Conservation (phyloP, 2,329 filamentous ascomycete species). For the Epichloe festucae region DNA sequence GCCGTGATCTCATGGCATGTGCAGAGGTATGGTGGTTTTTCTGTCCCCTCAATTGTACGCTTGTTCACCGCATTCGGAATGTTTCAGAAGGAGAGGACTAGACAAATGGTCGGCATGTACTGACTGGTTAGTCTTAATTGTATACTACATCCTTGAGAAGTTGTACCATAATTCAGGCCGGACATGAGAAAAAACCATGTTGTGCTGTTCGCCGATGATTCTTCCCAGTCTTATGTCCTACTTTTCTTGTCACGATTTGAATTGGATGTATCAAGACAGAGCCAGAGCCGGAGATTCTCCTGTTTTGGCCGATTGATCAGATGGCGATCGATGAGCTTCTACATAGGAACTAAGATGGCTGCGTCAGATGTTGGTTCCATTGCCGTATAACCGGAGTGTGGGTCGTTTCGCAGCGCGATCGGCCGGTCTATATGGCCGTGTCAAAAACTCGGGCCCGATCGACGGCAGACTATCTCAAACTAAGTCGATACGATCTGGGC, state of each 20-base stretch:
- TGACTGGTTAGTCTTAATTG: background rate
- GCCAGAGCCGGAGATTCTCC: too few relatives aligned
- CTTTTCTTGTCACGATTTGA: too few relatives aligned
- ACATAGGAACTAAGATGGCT: background rate
- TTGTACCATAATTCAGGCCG: background rate
- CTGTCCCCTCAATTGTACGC: background rate
- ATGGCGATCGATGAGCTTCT: background rate
- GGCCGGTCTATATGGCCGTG: background rate
- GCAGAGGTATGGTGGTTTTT: background rate
- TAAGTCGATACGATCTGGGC: background rate
- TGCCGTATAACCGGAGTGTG: background rate
- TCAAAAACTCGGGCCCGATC: background rate
- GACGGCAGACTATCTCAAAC: background rate
- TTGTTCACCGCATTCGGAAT: background rate
- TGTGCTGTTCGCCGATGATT: too few relatives aligned
- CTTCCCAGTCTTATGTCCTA: too few relatives aligned
- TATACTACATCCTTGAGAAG: background rate
- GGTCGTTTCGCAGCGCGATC: background rate
- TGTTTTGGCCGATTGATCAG: background rate
- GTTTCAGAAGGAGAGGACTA: background rate
- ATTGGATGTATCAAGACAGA: too few relatives aligned
- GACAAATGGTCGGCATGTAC: background rate
- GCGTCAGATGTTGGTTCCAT: background rate
- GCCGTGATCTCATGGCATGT: background rate
- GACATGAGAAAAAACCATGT: too few relatives aligned